Percentiles rank a stretch among this genome's conserved stretches.
These are phyloP conservation scores for Chrysanthemum makinoi DNA, from an alignment of 129 eudicot genomes.

Conservation along the genomic window DNA sequence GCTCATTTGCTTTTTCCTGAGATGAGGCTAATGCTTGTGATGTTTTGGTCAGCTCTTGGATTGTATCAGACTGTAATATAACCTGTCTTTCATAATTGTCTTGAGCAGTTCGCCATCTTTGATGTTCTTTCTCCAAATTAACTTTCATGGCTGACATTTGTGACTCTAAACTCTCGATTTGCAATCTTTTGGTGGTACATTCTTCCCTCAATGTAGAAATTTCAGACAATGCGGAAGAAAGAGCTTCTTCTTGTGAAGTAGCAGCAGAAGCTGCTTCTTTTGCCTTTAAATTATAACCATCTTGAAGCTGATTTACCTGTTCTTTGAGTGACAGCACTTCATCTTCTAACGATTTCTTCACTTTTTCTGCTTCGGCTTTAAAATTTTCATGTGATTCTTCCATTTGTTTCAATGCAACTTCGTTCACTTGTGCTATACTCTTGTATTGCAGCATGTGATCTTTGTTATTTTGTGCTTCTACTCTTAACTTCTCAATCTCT, in stretches of 20 bases:
- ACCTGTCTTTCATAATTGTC: constrained; percentile 95
- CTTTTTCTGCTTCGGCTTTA: constrained; percentile 62
- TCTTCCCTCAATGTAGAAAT: constrained; percentile 64
- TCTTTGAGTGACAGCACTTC: constrained; percentile 61
- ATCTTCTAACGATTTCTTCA: constrained; percentile 63
- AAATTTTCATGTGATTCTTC: constrained; percentile 64
- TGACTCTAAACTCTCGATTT: constrained; percentile 54
- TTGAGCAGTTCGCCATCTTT: constrained; percentile 72
- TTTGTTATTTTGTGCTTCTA: constrained; percentile 56
- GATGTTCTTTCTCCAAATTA: constrained; percentile 75
- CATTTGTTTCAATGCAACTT: constrained; percentile 78
- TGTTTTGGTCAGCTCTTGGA: constrained; percentile 86
- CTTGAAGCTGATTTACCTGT: constrained; percentile 63
- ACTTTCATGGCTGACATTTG: constrained; percentile 57
- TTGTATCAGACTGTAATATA: constrained; percentile 87
- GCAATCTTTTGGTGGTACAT: constrained; percentile 41
- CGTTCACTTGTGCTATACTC: constrained; percentile 82
- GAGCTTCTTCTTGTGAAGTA: constrained; percentile 68
- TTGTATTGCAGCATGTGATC: constrained; percentile 92
- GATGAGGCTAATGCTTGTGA: constrained; percentile 67
- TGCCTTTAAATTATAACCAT: constrained; percentile 50
- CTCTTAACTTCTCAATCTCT: constrained; percentile 67
- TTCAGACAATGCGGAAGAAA: constrained; percentile 56
- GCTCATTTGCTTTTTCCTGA: constrained; percentile 68
- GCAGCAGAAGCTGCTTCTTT: constrained; percentile 66